Conservation (phyloP, 139 green algal species). For the Asterochloris erici region DNA sequence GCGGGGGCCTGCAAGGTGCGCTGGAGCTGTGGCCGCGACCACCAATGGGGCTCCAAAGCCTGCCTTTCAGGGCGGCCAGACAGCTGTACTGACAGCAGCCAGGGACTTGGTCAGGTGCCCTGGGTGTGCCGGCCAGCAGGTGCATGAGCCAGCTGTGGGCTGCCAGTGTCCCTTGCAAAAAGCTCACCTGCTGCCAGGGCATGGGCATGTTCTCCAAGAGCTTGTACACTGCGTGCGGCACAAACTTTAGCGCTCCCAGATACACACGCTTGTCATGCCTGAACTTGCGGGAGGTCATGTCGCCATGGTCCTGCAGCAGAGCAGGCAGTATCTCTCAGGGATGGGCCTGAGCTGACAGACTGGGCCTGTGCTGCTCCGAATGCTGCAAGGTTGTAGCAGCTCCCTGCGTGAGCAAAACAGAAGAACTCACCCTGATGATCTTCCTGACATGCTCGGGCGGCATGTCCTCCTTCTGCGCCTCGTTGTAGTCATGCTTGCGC, state of each 20-base stretch:
- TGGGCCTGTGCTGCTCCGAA: not conserved
- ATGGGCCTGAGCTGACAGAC: not conserved
- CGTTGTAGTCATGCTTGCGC: slow-evolving; percentile 87
- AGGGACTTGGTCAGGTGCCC: too few species aligned
- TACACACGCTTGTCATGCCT: slow-evolving; percentile 98
- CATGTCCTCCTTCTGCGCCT: slow-evolving; percentile 97
- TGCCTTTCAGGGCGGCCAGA: too few species aligned
- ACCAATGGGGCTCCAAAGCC: too few species aligned
- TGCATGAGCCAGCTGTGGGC: too few species aligned
- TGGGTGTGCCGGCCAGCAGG: too few species aligned
- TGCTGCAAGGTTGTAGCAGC: not conserved
- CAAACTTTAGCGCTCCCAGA: slow-evolving; percentile 98
- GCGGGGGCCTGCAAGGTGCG: too few species aligned
- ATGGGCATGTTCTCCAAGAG: slow-evolving; percentile 99
- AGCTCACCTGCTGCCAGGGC: slow-evolving; percentile 94
- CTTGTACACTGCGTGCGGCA: slow-evolving; percentile 99
- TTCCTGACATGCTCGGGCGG: slow-evolving; percentile 98
- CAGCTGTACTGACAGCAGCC: too few species aligned
- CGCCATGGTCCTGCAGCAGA: slow-evolving; percentile 86
- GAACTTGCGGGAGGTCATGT: slow-evolving; percentile 98
- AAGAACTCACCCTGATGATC: slow-evolving; percentile 70
- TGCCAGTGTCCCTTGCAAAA: too few species aligned
- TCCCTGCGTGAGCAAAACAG: not conserved
- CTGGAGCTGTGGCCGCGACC: too few species aligned
- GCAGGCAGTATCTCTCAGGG: not conserved